These are phyloP conservation scores for Salicornia ramosissima DNA, from an alignment of 148 eudicot genomes.

Conservation along the genomic window DNA sequence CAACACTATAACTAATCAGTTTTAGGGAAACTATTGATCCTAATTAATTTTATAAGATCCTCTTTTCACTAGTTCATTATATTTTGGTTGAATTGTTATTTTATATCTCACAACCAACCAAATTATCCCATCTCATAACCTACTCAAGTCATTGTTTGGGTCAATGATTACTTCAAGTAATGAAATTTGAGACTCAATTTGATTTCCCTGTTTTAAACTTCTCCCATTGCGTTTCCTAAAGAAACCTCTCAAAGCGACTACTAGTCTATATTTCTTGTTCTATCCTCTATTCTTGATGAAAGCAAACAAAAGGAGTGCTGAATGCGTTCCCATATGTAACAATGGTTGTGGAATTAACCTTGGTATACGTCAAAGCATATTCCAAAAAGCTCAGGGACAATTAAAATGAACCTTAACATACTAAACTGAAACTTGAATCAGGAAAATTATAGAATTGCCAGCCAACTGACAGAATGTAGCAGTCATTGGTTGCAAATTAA, in stretches of 20 bases:
- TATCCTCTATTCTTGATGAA: not conserved
- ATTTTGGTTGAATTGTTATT: too few relatives aligned
- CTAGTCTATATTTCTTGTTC: not conserved
- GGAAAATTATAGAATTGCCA: not conserved
- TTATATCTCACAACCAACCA: too few relatives aligned
- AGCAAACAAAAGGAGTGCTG: not conserved
- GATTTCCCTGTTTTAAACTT: not conserved
- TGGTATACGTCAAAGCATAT: not conserved
- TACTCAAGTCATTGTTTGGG: too few relatives aligned
- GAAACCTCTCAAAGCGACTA: not conserved
- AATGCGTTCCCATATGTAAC: not conserved
- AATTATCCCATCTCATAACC: too few relatives aligned
- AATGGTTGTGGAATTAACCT: not conserved
- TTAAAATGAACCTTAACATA: not conserved
- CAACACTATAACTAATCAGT: not conserved
- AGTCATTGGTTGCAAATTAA: too few relatives aligned
- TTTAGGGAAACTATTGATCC: too few relatives aligned
- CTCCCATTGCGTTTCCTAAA: not conserved
- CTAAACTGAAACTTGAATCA: not conserved
- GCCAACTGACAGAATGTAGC: not conserved
- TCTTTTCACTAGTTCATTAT: too few relatives aligned
- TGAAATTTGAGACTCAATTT: not conserved
- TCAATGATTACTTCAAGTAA: not conserved
- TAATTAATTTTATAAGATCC: too few relatives aligned
- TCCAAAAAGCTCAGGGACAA: not conserved